Evolutionary conservation across 1,139 yeast species (phyloP).

Genomic region (Magnusiomyces suaveolens): DNA sequence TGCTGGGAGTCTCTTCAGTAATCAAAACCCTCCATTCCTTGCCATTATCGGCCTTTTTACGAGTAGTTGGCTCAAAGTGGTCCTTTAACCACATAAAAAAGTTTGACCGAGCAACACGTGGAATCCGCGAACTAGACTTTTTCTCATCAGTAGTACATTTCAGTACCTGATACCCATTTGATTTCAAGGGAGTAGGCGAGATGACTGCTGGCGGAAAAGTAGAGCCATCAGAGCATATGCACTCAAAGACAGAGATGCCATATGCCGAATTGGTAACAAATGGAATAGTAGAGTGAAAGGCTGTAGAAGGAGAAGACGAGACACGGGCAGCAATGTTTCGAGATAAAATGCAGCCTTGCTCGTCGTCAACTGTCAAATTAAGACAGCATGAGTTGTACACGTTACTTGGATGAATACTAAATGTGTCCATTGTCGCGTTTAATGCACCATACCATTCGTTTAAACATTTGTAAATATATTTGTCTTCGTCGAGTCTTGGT

Average conservation of each 20-base stretch:
- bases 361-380: not conserved
- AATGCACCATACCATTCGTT: constrained; percentile 5
- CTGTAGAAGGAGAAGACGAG: not conserved
- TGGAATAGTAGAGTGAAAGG: not conserved
- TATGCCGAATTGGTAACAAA: too few relatives aligned
- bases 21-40: constrained; percentile 1
- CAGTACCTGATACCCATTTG: not conserved
- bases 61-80: constrained; percentile 3
- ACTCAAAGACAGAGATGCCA: constrained; percentile 1
- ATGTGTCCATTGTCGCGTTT: constrained; percentile 2
- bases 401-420: constrained; percentile 1
- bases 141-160: not conserved
- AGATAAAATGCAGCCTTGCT: not conserved
- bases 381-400: constrained; percentile 5
- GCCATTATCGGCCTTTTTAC: not conserved
- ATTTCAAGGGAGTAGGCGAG: not conserved
- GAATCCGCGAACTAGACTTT: not conserved
- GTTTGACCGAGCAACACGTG: not conserved
- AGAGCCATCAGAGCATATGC: constrained; percentile 6
- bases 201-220: not conserved
- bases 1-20: not conserved
- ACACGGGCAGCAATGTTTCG: not conserved
- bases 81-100: constrained; percentile 4
- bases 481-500: not conserved
- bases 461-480: not conserved